phyloP scores from a whole-genome alignment of 805 yeast genomes.

The Barnettozyma wickerhamii region DNA sequence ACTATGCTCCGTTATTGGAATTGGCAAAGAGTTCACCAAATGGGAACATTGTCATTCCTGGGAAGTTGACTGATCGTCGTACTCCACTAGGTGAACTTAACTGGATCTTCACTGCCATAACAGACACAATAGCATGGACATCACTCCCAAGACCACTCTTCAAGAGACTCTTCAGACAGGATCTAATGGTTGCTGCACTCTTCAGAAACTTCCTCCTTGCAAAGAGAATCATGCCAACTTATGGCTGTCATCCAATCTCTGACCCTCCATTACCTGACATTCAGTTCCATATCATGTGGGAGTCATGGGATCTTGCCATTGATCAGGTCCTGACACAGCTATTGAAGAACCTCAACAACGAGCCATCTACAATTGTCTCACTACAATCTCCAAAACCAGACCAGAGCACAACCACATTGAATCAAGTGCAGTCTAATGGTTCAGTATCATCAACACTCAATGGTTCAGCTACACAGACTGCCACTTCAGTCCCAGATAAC shows the following conservation, averaged over 20 bases:
- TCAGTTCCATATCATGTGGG: conserved; percentile 91
- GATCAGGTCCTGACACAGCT: conserved; percentile 85
- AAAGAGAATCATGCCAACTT: conserved; percentile 87
- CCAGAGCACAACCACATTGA: not conserved
- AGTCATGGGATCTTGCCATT: conserved; percentile 95
- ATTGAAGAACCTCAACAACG: conserved; percentile 38
- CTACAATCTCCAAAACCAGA: conserved; percentile 1
- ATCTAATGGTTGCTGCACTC: conserved; percentile 92
- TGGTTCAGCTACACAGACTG: conserved; percentile 11
- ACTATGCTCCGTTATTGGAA: conserved; percentile 37
- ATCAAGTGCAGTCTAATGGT: conserved; percentile 1
- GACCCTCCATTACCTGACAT: conserved; percentile 90
- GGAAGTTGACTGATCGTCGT: conserved; percentile 84
- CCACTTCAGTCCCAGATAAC: not conserved
- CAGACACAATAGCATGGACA: conserved; percentile 98
- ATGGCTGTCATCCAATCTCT: conserved; percentile 90
- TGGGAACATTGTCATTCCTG: conserved; percentile 68
- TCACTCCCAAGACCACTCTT: conserved; percentile 82
- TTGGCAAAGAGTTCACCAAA: conserved; percentile 28
- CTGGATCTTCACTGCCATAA: conserved; percentile 97
- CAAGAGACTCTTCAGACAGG: conserved; percentile 89
- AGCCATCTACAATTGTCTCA: conserved; percentile 24
- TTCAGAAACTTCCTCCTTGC: conserved; percentile 92
- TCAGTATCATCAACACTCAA: not conserved
- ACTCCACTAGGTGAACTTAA: conserved; percentile 95